Conservation (phyloP, 177 flowering plant genomes). For the Vitis hybrid region DNA sequence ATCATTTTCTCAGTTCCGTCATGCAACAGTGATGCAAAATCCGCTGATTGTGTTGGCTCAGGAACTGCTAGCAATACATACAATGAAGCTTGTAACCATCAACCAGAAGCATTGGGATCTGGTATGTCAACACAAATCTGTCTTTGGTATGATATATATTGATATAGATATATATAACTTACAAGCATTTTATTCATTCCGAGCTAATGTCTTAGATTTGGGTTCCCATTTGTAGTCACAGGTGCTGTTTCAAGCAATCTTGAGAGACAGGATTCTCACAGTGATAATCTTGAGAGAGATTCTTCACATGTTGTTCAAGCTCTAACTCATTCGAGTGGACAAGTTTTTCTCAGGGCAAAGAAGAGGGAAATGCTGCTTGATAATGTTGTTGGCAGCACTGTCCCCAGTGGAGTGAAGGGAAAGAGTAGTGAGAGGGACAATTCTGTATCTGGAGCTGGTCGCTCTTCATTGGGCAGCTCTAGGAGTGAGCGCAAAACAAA, state of each 20-base stretch:
- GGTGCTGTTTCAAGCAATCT: slow-evolving; percentile 25
- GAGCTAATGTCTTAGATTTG: too few relatives aligned
- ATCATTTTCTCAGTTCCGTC: slow-evolving; percentile 41
- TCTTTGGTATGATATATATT: background rate
- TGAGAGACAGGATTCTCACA: slow-evolving; percentile 13
- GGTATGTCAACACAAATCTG: slow-evolving; percentile 26
- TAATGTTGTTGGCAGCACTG: slow-evolving; percentile 28
- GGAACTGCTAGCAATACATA: slow-evolving; percentile 35
- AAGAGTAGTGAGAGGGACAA: slow-evolving; percentile 61
- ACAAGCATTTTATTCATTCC: background rate
- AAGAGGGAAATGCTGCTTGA: slow-evolving; percentile 32
- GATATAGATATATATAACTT: background rate
- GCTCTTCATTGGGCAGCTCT: slow-evolving; percentile 22
- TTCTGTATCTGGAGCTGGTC: slow-evolving; percentile 16
- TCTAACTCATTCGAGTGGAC: slow-evolving; percentile 12
- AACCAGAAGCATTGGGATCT: slow-evolving; percentile 35
- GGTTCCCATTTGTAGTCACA: slow-evolving; percentile 2
- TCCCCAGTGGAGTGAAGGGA: slow-evolving; percentile 33
- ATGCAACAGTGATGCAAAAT: slow-evolving; percentile 33
- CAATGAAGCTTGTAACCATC: slow-evolving; percentile 32
- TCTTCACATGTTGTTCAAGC: slow-evolving; percentile 9
- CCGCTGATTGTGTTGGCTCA: slow-evolving; percentile 31
- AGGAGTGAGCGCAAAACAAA: slow-evolving; percentile 35
- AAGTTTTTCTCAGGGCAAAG: slow-evolving; percentile 15
- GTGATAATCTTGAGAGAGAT: slow-evolving; percentile 17